Base-by-base conservation (phyloP, 140 eudicot genomes). In the Senecio squalidus region DNA sequence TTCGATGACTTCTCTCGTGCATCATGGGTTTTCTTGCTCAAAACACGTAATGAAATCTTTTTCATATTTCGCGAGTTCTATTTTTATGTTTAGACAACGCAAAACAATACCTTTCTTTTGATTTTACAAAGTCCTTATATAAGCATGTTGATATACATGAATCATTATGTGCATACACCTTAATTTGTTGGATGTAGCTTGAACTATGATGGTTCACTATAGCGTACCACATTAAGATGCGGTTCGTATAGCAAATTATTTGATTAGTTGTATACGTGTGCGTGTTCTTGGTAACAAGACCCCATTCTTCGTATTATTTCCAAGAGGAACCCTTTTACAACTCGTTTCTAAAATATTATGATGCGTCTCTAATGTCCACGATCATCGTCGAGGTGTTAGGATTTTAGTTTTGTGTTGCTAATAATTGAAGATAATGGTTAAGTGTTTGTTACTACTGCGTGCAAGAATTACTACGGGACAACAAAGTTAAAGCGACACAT, bases 201-300 rank as follows among this genome's bases (percentile, higher is more conserved):
- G 15, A 4, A 39, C 31, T 15, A 25, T 16, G 67, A 41, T 40
- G 27, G 7, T 24, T 24, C n/a, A 24, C 23, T 24, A 11, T 59
- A 59, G 40, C 38, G 36, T 58, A 13, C 64, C 36, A 58, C 64
- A 36, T 14, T 3, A 11, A 1, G 62, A 56, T 10, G 30, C 47
- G 3, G 18, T 56, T 10, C 47, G 33, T 34, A 56, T 30, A 56
- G 17, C 46, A 16, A 31, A 56, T 56, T 56, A 33, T 56, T 11
- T 31, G 3, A 34, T 34, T 13, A 34, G 18, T 15, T 14, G 44
- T 8, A 56, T 56, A 17, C 28, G n/a, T n/a, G n/a, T n/a, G n/a
- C 62, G 18, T 39, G 3, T 39, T 39, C 45, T 39, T 9, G 15
- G 5, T 39, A 39, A 1, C 2, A 8, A 13, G 4, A 10, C 46